Percentiles rank a stretch among this genome's conserved stretches.
These are phyloP conservation scores for Bipolaris cookei DNA, from an alignment of 2,329 filamentous ascomycete genomes.

Conservation along the genomic window DNA sequence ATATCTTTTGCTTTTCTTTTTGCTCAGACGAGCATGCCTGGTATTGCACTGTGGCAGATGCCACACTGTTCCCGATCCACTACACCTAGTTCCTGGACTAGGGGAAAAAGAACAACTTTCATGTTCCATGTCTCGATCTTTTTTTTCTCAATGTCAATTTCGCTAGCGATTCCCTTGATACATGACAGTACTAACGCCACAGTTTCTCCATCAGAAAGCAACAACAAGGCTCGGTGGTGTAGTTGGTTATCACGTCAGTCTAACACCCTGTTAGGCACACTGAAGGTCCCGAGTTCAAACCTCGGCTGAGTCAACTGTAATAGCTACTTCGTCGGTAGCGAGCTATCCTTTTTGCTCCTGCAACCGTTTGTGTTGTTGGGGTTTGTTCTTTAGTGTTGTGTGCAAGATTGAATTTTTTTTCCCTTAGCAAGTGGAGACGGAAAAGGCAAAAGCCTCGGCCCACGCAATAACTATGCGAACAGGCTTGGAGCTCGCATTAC, in stretches of 20 bases:
- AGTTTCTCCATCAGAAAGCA: background rate
- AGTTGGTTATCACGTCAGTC: slow-evolving; percentile 58
- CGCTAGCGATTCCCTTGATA: background rate
- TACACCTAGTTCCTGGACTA: background rate
- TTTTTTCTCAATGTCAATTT: background rate
- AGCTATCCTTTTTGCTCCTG: background rate
- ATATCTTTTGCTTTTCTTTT: background rate
- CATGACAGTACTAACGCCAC: background rate
- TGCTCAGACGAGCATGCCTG: background rate
- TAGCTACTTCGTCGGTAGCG: background rate
- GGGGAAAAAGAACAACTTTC: background rate
- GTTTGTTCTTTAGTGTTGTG: background rate
- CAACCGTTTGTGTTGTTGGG: no score
- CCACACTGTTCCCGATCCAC: background rate
- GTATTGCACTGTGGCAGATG: background rate
- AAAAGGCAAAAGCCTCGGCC: background rate
- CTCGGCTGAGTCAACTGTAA: slow-evolving; percentile 23
- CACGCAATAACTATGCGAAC: background rate
- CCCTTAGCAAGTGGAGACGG: background rate
- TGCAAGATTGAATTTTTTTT: background rate
- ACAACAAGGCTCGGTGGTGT: slow-evolving; percentile 47
- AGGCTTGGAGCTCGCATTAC: no score
- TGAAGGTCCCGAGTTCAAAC: slow-evolving; percentile 28
- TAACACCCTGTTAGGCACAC: slow-evolving; percentile 42
- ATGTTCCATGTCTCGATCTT: background rate